phyloP scores from a whole-genome alignment of 805 yeast species.

The Dipodascopsis tothii region DNA sequence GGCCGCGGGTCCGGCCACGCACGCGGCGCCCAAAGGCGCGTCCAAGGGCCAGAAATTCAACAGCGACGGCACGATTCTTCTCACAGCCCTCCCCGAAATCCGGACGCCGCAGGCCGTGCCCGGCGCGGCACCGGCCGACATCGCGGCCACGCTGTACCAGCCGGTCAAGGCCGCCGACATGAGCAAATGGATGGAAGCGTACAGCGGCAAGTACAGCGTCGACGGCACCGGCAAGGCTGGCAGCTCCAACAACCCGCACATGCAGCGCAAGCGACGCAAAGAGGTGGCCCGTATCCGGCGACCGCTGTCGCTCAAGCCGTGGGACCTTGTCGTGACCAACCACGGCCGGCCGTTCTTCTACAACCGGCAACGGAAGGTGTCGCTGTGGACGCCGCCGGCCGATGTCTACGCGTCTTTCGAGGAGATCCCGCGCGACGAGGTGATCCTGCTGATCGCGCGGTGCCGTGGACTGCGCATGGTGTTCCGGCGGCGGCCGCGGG shows the following conservation, averaged over 20 bases:
- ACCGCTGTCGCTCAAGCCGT: constrained; percentile 27
- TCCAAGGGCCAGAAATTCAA: too few relatives aligned
- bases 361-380: constrained; percentile 28
- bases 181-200: not conserved
- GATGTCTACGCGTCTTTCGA: constrained; percentile 28
- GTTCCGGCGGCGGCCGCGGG: not conserved
- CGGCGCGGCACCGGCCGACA: too few relatives aligned
- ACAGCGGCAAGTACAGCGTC: not conserved
- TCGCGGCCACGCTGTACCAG: too few relatives aligned
- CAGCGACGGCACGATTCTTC: too few relatives aligned
- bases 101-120: too few relatives aligned
- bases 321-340: constrained; percentile 39
- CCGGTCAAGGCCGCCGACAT: too few relatives aligned
- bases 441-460: constrained; percentile 34
- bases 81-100: too few relatives aligned
- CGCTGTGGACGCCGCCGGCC: constrained; percentile 35
- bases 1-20: too few relatives aligned
- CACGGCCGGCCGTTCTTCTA: constrained; percentile 40
- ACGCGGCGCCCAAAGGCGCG: not conserved
- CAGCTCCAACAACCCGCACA: not conserved
- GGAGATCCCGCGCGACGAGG: constrained; percentile 28
- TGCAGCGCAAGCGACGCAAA: constrained; percentile 2
- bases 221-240: not conserved
- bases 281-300: too few relatives aligned
- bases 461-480: constrained; percentile 33